Percentiles rank a stretch among this genome's conserved stretches.
phyloP scores from a whole-genome alignment of 192 early-diverging fungal genomes.

The Coemansia sp. region DNA sequence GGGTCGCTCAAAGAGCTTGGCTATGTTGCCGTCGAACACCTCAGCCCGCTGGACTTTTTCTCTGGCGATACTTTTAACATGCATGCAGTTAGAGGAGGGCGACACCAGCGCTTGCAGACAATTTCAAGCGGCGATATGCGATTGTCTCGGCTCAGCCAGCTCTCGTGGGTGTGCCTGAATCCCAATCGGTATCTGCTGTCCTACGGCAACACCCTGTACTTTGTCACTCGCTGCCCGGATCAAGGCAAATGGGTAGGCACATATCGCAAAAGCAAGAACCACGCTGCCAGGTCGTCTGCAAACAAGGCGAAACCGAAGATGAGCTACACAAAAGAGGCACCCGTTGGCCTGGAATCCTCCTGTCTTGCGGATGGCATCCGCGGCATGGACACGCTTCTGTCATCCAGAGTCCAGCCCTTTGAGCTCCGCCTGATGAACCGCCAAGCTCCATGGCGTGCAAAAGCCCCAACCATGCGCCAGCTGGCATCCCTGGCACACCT shows the following conservation, averaged over 20 bases:
- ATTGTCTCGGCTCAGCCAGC: conserved; percentile 16
- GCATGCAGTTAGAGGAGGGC: neutral
- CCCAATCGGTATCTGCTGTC: conserved; percentile 15
- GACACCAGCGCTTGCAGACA: neutral
- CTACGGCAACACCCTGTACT: neutral
- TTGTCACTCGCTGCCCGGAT: neutral
- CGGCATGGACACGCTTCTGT: conserved; percentile 64
- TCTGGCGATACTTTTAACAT: neutral
- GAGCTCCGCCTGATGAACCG: conserved; percentile 28
- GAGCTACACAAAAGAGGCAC: conserved; percentile 3
- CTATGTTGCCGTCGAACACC: conserved; percentile 18
- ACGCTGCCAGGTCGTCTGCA: neutral
- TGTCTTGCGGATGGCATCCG: conserved; percentile 56
- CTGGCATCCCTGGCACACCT: conserved; percentile 39
- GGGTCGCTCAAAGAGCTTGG: conserved; percentile 19
- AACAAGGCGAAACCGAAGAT: neutral
- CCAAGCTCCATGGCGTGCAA: conserved; percentile 56
- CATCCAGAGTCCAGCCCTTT: conserved; percentile 9
- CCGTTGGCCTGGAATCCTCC: conserved; percentile 29
- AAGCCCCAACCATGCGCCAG: conserved; percentile 57
- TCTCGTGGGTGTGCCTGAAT: conserved; percentile 34
- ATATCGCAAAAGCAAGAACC: conserved; percentile 7
- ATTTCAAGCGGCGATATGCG: conserved; percentile 23
- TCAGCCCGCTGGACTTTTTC: conserved; percentile 35
- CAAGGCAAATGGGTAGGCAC: conserved; percentile 12